Evolutionary conservation across 176 grass and related monocot species (phyloP), one percentile per base, ranked within the genome.

Genomic region (Lolium multiflorum): DNA sequence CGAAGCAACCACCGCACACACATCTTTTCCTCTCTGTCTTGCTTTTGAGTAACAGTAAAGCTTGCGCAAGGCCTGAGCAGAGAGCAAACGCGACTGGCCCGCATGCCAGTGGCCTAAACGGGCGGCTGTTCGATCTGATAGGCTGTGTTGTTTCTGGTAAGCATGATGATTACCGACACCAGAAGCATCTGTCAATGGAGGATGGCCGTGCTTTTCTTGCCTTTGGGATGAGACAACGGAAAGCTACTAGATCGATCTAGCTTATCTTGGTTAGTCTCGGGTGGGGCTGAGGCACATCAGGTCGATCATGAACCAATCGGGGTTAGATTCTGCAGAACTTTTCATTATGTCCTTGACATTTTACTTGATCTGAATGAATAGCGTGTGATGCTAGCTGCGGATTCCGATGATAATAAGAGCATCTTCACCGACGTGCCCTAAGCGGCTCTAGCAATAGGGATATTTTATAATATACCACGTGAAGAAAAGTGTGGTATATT

Each of bases 31-130:
- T 28, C 52, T 7, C 35, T 57, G 16, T 50, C 17, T 64, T 15
- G 65, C 85, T 75, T 84, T 91, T 84, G 89, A 75, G 81, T 87
- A 41, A 69, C 68, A 84, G 89, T 91, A 87, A 87, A 91, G 89
- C 63, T 87, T 52, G 6, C 38, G 89, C 85, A 91, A 83, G 37
- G 41, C 13, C 48, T 31, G 41, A 43, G 49, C 57, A 48, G 9
- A 11, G 7, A 15, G 51, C 15, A 28, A 6, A 16, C 7, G 7
- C 6, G 11, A 3, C 24, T 25, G 60, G 43, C 73, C 79, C 11
- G 35, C 65, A 0, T 74, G 80, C 22, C 83, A 82, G 84, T 26
- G 25, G 51, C 7, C 3, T 3, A 39, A 61, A 1, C 0, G 24
- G 14, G 81, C 21, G 61, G 51, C 58, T 4, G 72, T 5, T 46